These are phyloP conservation scores for Takashimella koratensis DNA, from an alignment of 1,284 basidiomycete genomes.

Conservation along the genomic window DNA sequence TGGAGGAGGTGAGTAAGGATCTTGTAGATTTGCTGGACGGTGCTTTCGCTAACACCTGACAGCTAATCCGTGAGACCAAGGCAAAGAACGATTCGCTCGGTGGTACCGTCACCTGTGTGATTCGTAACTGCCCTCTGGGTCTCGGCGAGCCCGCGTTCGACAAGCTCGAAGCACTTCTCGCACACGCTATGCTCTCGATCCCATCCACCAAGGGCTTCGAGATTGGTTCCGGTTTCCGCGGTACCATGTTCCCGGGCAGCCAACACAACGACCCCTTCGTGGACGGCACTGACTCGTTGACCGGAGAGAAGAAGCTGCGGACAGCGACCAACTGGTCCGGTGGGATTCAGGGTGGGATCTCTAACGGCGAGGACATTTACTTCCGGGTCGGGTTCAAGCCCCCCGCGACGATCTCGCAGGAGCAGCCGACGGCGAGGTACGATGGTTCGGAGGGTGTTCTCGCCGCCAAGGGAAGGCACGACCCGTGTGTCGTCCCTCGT, in stretches of 20 bases:
- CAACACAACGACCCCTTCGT: conserved; percentile 92
- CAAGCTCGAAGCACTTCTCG: conserved; percentile 95
- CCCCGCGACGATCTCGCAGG: conserved; percentile 94
- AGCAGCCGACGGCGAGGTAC: conserved; percentile 87
- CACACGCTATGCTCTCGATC: conserved; percentile 97
- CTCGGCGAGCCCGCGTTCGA: conserved; percentile 98
- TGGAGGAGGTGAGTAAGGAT: conserved; percentile 66
- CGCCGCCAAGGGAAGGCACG: conserved; percentile 88
- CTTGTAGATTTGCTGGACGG: neutral
- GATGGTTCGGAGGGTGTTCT: conserved; percentile 82
- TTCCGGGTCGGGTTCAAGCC: conserved; percentile 98
- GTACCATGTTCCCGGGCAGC: conserved; percentile 90
- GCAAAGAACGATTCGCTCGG: conserved; percentile 90
- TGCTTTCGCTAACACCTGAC: too few species aligned
- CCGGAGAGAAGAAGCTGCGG: conserved; percentile 56
- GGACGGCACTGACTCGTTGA: conserved; percentile 59
- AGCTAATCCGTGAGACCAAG: conserved; percentile 93
- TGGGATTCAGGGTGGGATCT: conserved; percentile 96
- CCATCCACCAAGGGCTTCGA: conserved; percentile 99
- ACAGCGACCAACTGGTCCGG: conserved; percentile 95
- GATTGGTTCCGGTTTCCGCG: conserved; percentile 93
- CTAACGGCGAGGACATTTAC: conserved; percentile 96
- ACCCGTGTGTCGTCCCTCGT: conserved; percentile 94
- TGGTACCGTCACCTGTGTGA: conserved; percentile 93
- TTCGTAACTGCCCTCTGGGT: conserved; percentile 83